Percentiles rank a stretch among this genome's conserved stretches.
phyloP scores from a whole-genome alignment of 2,329 filamentous ascomycete species.

The Cladosporium sp. region DNA sequence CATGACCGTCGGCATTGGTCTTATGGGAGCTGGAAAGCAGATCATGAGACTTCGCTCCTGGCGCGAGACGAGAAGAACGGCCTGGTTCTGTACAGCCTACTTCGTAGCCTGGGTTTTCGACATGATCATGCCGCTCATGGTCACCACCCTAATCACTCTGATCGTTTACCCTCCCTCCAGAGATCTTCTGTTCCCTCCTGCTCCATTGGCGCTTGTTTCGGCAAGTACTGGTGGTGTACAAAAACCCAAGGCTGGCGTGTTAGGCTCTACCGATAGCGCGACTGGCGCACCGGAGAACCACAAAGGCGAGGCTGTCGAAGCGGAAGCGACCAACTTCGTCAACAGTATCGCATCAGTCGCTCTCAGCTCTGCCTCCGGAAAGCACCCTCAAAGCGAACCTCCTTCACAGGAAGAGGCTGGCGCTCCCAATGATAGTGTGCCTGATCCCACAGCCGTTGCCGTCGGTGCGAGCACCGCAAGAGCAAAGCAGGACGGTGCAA shows the following conservation, averaged over 20 bases:
- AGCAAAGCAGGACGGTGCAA: conserved; percentile 48
- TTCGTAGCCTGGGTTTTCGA: conserved; percentile 68
- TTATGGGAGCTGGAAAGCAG: conserved; percentile 68
- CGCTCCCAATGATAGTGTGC: conserved; percentile 48
- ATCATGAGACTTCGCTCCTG: conserved; percentile 73
- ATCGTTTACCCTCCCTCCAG: conserved; percentile 63
- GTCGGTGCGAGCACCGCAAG: conserved; percentile 52
- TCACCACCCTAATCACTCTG: conserved; percentile 58
- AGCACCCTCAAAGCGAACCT: conserved; percentile 65
- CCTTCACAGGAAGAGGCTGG: conserved; percentile 41
- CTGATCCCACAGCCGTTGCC: conserved; percentile 59
- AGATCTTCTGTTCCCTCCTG: conserved; percentile 66
- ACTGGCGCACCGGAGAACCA: conserved; percentile 81
- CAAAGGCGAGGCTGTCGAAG: conserved; percentile 78
- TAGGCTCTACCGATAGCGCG: conserved; percentile 71
- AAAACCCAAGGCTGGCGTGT: conserved; percentile 69
- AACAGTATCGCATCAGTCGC: conserved; percentile 68
- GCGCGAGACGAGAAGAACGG: conserved; percentile 67
- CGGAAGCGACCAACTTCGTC: conserved; percentile 78
- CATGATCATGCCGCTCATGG: conserved; percentile 60
- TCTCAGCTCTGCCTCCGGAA: conserved; percentile 70
- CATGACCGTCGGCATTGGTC: conserved; percentile 68
- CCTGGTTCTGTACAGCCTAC: conserved; percentile 60
- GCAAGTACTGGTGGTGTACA: conserved; percentile 68
- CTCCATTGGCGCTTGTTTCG: conserved; percentile 69